Conservation (phyloP, 345 rosid species). For the Ricinus communis region DNA sequence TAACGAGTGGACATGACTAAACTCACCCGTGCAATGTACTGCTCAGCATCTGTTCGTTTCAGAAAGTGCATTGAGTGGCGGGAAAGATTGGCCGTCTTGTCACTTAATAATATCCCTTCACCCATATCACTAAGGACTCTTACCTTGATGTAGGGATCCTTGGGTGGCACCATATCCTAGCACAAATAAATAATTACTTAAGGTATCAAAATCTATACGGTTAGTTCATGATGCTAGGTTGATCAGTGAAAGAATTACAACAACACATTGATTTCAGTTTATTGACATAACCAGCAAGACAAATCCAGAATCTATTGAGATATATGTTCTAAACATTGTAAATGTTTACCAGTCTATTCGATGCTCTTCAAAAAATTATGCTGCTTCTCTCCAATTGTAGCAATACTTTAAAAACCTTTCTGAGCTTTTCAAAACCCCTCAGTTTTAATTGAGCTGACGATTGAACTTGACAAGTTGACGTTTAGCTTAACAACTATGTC, state of each 20-base stretch:
- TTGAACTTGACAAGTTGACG: too few species aligned
- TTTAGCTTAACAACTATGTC: neutral
- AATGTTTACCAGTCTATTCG: neutral
- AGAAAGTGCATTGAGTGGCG: slow-evolving; percentile 89
- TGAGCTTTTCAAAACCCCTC: neutral
- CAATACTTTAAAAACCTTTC: neutral
- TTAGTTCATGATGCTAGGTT: neutral
- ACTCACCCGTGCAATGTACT: slow-evolving; percentile 77
- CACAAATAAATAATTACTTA: neutral
- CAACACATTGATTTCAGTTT: neutral
- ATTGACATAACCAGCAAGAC: neutral
- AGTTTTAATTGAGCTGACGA: neutral
- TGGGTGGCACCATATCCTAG: slow-evolving; percentile 96
- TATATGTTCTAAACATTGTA: neutral
- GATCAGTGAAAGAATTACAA: neutral
- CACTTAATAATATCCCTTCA: slow-evolving; percentile 67
- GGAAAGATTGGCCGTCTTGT: slow-evolving; percentile 65
- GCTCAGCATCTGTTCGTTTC: slow-evolving; percentile 92
- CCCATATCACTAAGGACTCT: slow-evolving; percentile 82
- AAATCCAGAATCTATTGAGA: too few species aligned
- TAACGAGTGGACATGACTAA: neutral
- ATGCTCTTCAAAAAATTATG: neutral
- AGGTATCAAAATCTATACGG: neutral
- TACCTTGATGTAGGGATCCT: slow-evolving; percentile 91
- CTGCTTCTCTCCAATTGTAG: neutral